A percentile compares a stretch with the other conserved stretches of the same genome.
Evolutionary conservation across 129 eudicot species (phyloP).

Genomic region (Ambrosia artemisiifolia): DNA sequence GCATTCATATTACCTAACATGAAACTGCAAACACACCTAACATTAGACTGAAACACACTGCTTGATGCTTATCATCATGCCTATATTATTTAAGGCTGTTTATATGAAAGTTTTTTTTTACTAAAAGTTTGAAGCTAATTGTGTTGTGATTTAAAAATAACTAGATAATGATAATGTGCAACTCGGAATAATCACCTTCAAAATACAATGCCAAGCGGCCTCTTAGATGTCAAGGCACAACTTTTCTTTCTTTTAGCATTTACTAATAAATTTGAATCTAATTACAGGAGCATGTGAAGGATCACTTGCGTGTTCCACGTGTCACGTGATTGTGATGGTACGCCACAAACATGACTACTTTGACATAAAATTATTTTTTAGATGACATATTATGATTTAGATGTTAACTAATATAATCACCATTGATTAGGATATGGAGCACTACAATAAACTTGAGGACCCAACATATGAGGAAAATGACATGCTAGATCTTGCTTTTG

Average conservation of each 20-base stretch:
- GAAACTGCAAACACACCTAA: too few species aligned
- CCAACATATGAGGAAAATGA: conserved; percentile 97
- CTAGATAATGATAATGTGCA: not conserved
- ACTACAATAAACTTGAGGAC: conserved; percentile 78
- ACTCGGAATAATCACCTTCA: not conserved
- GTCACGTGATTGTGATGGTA: conserved; percentile 77
- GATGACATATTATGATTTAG: not conserved
- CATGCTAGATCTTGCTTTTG: conserved; percentile 96
- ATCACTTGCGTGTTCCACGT: conserved; percentile 72
- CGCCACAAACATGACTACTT: conserved; percentile 1
- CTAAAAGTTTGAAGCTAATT: too few species aligned
- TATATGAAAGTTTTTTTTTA: too few species aligned
- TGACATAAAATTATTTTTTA: not conserved
- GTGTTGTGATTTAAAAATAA: too few species aligned
- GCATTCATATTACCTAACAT: too few species aligned
- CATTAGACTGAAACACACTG: too few species aligned
- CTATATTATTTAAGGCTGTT: too few species aligned
- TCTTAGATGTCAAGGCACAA: not conserved
- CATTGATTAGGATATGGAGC: conserved; percentile 56
- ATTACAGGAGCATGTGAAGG: conserved; percentile 78
- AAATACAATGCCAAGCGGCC: not conserved
- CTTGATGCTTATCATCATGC: too few species aligned
- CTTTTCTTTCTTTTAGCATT: conserved; percentile 3
- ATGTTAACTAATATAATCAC: not conserved
- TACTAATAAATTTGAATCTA: conserved; percentile 16